Evolutionary conservation across 164 flowering plant species (phyloP).

Genomic region (Magnolia changhungtana): DNA sequence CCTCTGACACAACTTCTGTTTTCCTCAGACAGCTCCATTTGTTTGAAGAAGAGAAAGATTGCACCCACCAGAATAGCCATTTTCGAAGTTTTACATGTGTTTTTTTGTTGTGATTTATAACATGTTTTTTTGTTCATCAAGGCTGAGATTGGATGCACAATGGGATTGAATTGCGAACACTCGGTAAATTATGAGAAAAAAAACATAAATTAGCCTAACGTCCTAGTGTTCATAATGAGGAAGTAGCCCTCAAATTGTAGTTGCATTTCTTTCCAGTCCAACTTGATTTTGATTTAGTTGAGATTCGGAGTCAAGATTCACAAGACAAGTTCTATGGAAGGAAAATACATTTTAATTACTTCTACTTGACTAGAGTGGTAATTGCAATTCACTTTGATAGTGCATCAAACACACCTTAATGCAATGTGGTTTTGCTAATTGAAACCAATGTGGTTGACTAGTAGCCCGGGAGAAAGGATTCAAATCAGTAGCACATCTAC

Average conservation of each 20-base stretch:
- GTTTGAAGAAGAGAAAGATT: slow-evolving; percentile 51
- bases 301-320: background rate
- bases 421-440: background rate
- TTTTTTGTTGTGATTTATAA: background rate
- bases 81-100: slow-evolving; percentile 31
- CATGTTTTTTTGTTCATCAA: background rate
- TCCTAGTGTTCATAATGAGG: background rate
- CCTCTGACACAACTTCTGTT: background rate
- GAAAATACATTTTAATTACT: background rate
- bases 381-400: background rate
- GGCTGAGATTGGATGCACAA: background rate
- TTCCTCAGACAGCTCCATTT: slow-evolving; percentile 35
- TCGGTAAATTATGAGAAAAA: no score
- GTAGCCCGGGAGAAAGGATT: slow-evolving; percentile 48
- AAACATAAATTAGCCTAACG: background rate
- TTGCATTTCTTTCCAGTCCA: background rate
- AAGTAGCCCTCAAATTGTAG: background rate
- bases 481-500: slow-evolving; percentile 51
- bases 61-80: slow-evolving; percentile 62
- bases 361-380: no score
- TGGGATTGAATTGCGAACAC: background rate
- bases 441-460: background rate
- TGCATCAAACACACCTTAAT: background rate
- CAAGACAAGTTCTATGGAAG: background rate
- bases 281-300: no score